These are phyloP conservation scores for Amoebophrya sp. DNA, from an alignment of 169 alveolate genomes.

Conservation along the genomic window DNA sequence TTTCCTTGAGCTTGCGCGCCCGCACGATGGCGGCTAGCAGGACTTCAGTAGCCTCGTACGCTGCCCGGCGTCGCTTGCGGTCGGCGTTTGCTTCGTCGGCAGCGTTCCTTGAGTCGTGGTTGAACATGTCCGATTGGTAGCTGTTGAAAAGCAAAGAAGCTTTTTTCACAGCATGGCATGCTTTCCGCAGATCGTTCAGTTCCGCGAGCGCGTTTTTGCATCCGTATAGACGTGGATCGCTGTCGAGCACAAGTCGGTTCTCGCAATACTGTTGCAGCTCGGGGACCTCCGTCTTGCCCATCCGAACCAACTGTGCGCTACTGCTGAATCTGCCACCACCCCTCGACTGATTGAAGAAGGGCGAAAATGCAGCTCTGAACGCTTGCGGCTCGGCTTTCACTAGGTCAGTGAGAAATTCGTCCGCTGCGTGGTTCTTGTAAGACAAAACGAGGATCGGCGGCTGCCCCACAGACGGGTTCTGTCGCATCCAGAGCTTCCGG, in stretches of 20 bases:
- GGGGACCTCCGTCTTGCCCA: background rate
- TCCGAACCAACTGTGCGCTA: background rate
- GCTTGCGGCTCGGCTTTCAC: no score
- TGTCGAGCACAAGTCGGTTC: no score
- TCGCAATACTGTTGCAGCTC: background rate
- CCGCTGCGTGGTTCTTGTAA: constrained; percentile 23
- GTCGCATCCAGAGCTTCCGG: background rate
- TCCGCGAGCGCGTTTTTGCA: background rate
- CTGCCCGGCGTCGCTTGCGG: background rate
- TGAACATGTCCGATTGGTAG: background rate
- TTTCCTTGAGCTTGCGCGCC: background rate
- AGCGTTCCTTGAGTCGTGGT: background rate
- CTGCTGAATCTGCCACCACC: no score
- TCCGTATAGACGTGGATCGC: background rate
- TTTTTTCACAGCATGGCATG: background rate
- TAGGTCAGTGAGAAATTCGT: constrained; percentile 8
- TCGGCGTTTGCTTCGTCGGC: background rate
- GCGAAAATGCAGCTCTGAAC: no score
- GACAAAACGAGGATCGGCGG: constrained; percentile 19
- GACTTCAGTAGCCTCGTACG: background rate
- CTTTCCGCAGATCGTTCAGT: background rate
- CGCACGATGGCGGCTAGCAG: background rate
- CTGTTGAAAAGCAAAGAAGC: background rate
- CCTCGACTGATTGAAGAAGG: no score
- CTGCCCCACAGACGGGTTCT: constrained; percentile 14